Percentiles rank a stretch among this genome's conserved stretches.
These are phyloP conservation scores for Solanum appendiculatum DNA, from an alignment of 257 asterid species.

Conservation along the genomic window DNA sequence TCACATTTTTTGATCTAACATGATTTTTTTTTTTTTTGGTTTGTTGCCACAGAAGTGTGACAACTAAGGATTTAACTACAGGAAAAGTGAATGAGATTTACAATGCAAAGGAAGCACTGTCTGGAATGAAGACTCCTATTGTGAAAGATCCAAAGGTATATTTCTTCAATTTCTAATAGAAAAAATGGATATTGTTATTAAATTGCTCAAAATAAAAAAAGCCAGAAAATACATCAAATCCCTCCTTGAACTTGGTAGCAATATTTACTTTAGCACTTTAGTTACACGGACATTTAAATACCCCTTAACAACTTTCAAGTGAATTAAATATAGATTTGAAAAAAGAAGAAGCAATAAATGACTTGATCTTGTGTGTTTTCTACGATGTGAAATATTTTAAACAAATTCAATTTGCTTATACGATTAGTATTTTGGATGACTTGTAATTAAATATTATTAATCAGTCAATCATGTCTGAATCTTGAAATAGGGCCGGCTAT, in stretches of 20 bases:
- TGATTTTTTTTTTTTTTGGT: neutral
- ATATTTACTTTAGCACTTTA: too few species aligned
- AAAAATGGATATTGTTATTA: neutral
- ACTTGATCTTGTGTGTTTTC: neutral
- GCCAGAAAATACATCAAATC: too few species aligned
- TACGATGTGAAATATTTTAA: too few species aligned
- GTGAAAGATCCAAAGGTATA: slow-evolving; percentile 54
- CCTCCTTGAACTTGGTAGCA: too few species aligned
- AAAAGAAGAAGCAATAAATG: neutral
- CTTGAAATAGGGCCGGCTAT: neutral
- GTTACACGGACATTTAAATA: too few species aligned
- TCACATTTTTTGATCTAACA: neutral
- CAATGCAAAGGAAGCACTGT: slow-evolving; percentile 49
- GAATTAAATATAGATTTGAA: too few species aligned
- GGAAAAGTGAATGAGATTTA: slow-evolving; percentile 44
- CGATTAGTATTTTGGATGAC: neutral
- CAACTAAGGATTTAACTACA: slow-evolving; percentile 31
- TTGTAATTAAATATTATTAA: neutral
- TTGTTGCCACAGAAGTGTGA: slow-evolving; percentile 33
- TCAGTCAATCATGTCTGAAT: neutral
- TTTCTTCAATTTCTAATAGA: neutral
- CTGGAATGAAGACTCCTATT: slow-evolving; percentile 50
- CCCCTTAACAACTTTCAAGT: too few species aligned
- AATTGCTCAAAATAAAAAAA: neutral
- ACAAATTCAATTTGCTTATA: too few species aligned